phyloP scores from a whole-genome alignment of 2,329 filamentous ascomycete species.

The Tothia fuscella region DNA sequence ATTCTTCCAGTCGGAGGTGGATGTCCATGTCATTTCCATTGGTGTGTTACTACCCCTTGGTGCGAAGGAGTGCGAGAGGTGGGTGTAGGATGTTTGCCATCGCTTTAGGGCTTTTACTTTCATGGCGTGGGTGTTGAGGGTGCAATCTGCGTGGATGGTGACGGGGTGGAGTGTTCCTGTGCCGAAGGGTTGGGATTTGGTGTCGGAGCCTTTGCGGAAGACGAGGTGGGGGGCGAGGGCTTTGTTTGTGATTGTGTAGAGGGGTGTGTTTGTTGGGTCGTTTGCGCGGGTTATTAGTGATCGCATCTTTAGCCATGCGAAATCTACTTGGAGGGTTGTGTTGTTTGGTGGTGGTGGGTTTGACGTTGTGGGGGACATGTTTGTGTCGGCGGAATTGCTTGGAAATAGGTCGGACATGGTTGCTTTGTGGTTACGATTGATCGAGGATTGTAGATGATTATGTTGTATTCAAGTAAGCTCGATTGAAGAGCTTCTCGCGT shows the following conservation, averaged over 20 bases:
- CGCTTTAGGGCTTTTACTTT: not conserved
- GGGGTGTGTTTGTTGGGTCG: slow-evolving; percentile 12
- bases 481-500: too few species aligned
- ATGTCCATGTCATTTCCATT: not conserved
- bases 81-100: not conserved
- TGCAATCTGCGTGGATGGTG: not conserved
- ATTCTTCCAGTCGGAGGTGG: not conserved
- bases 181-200: not conserved
- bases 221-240: not conserved
- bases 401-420: too few species aligned
- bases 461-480: too few species aligned
- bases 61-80: too few species aligned
- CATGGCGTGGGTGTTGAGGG: not conserved
- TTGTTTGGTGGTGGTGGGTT: not conserved
- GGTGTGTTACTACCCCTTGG: not conserved
- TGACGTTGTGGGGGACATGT: not conserved
- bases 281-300: slow-evolving; percentile 15
- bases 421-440: too few species aligned
- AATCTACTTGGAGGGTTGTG: slow-evolving; percentile 14
- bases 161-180: not conserved
- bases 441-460: too few species aligned
- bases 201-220: not conserved
- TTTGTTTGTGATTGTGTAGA: slow-evolving; percentile 3
- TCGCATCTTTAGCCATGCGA: slow-evolving; percentile 19
- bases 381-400: slow-evolving; percentile 7